Conservation (phyloP, 2,329 filamentous ascomycete species). For the Pseudocercospora vitis region DNA sequence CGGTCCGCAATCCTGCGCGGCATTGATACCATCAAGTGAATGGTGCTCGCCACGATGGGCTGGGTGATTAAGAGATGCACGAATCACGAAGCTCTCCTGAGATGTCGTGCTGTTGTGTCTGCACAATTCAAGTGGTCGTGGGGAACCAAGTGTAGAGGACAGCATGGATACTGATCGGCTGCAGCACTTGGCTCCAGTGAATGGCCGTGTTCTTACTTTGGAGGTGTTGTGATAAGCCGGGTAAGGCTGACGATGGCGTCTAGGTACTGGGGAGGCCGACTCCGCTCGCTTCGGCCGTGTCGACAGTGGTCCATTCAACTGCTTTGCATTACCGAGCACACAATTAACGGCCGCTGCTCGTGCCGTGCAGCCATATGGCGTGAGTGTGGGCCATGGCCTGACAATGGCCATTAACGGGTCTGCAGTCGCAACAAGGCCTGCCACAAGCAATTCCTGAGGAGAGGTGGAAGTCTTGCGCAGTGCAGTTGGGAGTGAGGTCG, state of each 20-base stretch:
- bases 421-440: background rate
- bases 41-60: too few relatives aligned
- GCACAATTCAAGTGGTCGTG: background rate
- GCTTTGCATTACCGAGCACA: constrained; percentile 1
- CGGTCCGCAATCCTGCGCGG: background rate
- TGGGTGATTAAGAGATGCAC: background rate
- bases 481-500: too few relatives aligned
- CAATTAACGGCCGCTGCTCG: background rate
- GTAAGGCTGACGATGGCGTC: constrained; percentile 3
- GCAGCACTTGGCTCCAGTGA: background rate
- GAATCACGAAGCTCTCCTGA: background rate
- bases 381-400: background rate
- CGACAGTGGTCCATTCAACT: background rate
- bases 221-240: constrained; percentile 1
- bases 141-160: background rate
- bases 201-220: background rate
- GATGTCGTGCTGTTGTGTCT: background rate
- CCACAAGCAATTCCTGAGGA: background rate
- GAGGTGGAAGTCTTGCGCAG: background rate
- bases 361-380: background rate
- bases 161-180: background rate
- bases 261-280: background rate
- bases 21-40: background rate
- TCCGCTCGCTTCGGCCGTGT: background rate
- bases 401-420: background rate